Conservation (phyloP, 495 filamentous ascomycete species). For the Podospora didyma region DNA sequence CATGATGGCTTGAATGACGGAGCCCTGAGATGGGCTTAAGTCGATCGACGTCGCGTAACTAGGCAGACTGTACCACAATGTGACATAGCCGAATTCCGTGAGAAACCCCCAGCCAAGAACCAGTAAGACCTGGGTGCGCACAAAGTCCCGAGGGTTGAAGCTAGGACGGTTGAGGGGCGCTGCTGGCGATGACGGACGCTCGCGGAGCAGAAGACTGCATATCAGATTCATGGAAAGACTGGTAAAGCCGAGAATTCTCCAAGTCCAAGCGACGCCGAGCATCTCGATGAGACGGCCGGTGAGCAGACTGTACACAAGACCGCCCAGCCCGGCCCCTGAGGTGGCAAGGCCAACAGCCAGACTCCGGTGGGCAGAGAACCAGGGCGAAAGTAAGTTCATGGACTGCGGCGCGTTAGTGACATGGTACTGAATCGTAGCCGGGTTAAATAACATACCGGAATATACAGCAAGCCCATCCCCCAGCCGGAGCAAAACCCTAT, state of each 20-base stretch:
- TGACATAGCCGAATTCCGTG: constrained; percentile 64
- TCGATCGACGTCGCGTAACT: constrained; percentile 60
- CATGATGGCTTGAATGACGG: constrained; percentile 61
- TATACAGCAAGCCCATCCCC: constrained; percentile 72
- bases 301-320: constrained; percentile 51
- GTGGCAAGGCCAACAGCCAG: constrained; percentile 66
- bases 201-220: constrained; percentile 52
- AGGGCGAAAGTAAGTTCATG: constrained; percentile 63
- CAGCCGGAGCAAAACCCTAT: constrained; percentile 69
- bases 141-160: constrained; percentile 7
- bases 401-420: too few species aligned
- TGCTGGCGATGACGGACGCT: constrained; percentile 39
- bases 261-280: constrained; percentile 53
- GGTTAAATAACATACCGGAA: constrained; percentile 44
- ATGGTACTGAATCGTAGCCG: too few species aligned
- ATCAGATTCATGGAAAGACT: constrained; percentile 47
- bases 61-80: constrained; percentile 59
- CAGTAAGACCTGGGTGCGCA: constrained; percentile 55
- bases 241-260: constrained; percentile 54
- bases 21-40: constrained; percentile 56
- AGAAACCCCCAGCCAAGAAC: constrained; percentile 62
- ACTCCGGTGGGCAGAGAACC: constrained; percentile 61
- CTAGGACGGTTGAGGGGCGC: constrained; percentile 39
- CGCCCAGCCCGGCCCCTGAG: constrained; percentile 62
- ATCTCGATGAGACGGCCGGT: constrained; percentile 52